phyloP scores from a whole-genome alignment of 2,329 filamentous ascomycete genomes.

The Clathrospora elynae region DNA sequence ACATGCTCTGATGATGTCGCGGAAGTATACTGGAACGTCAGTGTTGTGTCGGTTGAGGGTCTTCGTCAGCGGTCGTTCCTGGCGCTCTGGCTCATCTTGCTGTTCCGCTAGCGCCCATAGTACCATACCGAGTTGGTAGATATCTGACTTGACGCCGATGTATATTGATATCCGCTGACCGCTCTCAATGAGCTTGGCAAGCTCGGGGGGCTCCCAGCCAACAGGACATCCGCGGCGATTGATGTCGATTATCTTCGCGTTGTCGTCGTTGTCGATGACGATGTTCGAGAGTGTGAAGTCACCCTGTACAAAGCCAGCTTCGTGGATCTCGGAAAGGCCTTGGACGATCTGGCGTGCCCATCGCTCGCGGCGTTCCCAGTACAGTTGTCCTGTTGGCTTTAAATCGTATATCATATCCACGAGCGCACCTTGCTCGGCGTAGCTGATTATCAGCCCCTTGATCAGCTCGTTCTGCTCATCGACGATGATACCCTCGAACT shows the following conservation, averaged over 20 bases:
- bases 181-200: conserved; percentile 80
- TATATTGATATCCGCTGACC: conserved; percentile 94
- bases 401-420: conserved; percentile 90
- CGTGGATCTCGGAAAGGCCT: conserved; percentile 89
- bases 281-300: conserved; percentile 98
- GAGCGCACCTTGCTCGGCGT: conserved; percentile 82
- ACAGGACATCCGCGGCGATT: conserved; percentile 96
- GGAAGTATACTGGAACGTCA: conserved; percentile 78
- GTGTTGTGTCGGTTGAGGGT: conserved; percentile 42
- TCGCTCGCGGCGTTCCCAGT: conserved; percentile 75
- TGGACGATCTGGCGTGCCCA: conserved; percentile 93
- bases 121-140: conserved; percentile 97
- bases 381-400: conserved; percentile 57
- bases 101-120: conserved; percentile 88
- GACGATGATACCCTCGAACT: conserved; percentile 84
- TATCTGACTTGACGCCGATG: conserved; percentile 95
- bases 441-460: conserved; percentile 88
- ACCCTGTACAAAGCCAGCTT: conserved; percentile 94
- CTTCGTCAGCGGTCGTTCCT: conserved; percentile 66
- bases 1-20: conserved; percentile 74
- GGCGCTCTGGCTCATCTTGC: conserved; percentile 85
- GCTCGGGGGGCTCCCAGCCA: conserved; percentile 96
- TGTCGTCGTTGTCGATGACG: conserved; percentile 80
- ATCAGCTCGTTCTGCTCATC: conserved; percentile 75
- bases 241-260: conserved; percentile 98